These are phyloP conservation scores for Rostrohypoxylon terebratum DNA, from an alignment of 495 filamentous ascomycete species.

Conservation along the genomic window DNA sequence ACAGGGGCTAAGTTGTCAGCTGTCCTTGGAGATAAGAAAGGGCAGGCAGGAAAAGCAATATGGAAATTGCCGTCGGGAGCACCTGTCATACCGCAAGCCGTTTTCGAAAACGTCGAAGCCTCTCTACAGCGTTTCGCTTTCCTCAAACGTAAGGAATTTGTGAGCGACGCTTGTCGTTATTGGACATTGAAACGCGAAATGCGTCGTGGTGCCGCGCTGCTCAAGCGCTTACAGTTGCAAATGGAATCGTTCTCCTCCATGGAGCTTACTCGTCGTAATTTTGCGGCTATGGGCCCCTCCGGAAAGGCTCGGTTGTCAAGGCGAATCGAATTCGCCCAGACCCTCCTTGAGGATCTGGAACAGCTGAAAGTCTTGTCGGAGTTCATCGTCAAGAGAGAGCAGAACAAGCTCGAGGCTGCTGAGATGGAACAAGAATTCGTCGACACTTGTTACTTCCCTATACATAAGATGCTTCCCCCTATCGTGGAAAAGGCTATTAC, in stretches of 20 bases:
- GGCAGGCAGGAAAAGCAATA: constrained; percentile 72
- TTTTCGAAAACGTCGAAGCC: constrained; percentile 82
- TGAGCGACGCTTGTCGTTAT: constrained; percentile 92
- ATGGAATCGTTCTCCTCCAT: constrained; percentile 95
- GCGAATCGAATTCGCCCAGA: constrained; percentile 87
- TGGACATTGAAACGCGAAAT: constrained; percentile 98
- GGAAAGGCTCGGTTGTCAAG: constrained; percentile 81
- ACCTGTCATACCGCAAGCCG: constrained; percentile 88
- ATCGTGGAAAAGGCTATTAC: constrained; percentile 79
- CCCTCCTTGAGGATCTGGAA: constrained; percentile 79
- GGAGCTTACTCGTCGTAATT: constrained; percentile 94
- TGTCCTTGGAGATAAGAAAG: constrained; percentile 77
- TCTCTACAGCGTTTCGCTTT: constrained; percentile 84
- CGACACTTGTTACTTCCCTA: constrained; percentile 90
- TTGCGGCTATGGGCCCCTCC: constrained; percentile 86
- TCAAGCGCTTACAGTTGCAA: constrained; percentile 93
- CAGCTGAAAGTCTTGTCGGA: constrained; percentile 75
- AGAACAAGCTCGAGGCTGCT: constrained; percentile 77
- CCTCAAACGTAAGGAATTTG: constrained; percentile 88
- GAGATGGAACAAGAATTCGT: constrained; percentile 80
- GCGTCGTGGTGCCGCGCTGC: constrained; percentile 85
- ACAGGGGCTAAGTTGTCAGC: constrained; percentile 65
- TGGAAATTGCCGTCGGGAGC: constrained; percentile 97
- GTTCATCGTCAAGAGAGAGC: constrained; percentile 76
- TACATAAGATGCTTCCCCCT: constrained; percentile 79